Conservation (phyloP, 2,329 filamentous ascomycete genomes). For the Clarireedia paspali region DNA sequence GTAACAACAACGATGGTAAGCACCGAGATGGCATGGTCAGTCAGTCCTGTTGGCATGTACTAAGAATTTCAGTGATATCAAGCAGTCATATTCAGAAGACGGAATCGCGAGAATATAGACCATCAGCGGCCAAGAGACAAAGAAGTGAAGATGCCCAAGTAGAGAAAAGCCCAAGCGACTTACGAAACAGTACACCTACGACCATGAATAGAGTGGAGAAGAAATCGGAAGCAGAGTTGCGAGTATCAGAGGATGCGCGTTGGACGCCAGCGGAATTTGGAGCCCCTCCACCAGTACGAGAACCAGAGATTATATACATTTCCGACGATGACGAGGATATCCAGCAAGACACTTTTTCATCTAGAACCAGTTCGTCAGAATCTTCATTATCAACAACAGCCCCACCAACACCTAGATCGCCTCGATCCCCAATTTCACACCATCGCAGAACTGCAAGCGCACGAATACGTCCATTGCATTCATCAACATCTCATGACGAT, state of each 20-base stretch:
- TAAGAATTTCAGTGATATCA: slow-evolving; percentile 13
- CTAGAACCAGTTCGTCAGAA: background rate
- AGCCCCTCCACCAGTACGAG: background rate
- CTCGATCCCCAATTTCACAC: background rate
- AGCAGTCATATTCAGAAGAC: slow-evolving; percentile 13
- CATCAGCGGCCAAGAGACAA: slow-evolving; percentile 16
- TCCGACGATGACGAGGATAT: slow-evolving; percentile 5
- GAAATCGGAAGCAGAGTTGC: slow-evolving; percentile 14
- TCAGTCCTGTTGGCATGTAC: background rate
- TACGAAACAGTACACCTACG: background rate
- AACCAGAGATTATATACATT: background rate
- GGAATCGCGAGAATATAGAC: slow-evolving; percentile 13
- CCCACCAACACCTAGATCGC: background rate
- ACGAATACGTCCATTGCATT: background rate
- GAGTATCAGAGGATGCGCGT: slow-evolving; percentile 12
- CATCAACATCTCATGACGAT: background rate
- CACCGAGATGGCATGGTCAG: no score
- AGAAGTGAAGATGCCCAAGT: slow-evolving; percentile 10
- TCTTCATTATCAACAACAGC: background rate
- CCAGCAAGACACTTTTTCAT: background rate
- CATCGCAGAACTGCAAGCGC: background rate
- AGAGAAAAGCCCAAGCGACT: background rate
- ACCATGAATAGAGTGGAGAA: slow-evolving; percentile 9
- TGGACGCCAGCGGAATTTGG: slow-evolving; percentile 19
- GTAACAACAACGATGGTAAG: no score